Percentiles rank a stretch among this genome's conserved stretches.
phyloP scores from a whole-genome alignment of 1,284 basidiomycete species.

The Cutaneotrichosporon cutaneum region DNA sequence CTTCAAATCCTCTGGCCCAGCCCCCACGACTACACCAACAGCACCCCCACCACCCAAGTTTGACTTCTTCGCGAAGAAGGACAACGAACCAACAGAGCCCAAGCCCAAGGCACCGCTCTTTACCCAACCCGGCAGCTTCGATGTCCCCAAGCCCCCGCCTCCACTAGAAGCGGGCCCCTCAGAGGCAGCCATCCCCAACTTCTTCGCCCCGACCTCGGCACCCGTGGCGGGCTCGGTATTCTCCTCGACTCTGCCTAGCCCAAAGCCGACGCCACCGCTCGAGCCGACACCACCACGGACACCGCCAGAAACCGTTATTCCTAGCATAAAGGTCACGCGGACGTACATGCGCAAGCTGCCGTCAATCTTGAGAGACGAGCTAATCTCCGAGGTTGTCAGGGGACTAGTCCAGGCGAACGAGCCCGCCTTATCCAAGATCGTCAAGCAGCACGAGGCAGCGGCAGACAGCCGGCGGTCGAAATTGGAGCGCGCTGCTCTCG shows the following conservation, averaged over 20 bases:
- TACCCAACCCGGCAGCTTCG: conserved; percentile 2
- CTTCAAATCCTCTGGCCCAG: background rate
- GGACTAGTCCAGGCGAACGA: conserved; percentile 23
- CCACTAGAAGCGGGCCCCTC: background rate
- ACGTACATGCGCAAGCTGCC: conserved; percentile 14
- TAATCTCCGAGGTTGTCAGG: conserved; percentile 33
- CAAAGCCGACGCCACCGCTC: conserved; percentile 9
- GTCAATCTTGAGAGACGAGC: conserved; percentile 23
- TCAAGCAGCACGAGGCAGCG: conserved; percentile 32
- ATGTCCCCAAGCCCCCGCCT: background rate
- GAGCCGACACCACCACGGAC: conserved; percentile 9
- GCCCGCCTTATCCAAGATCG: conserved; percentile 20
- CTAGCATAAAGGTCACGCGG: conserved; percentile 17
- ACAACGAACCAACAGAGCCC: background rate
- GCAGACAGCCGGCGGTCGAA: conserved; percentile 22
- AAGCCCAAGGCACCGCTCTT: conserved; percentile 6
- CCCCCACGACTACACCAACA: conserved; percentile 3
- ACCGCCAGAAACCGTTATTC: conserved; percentile 10
- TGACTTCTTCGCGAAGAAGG: conserved; percentile 13
- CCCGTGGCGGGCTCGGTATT: conserved; percentile 2
- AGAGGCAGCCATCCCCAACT: conserved; percentile 13
- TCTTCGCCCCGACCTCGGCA: conserved; percentile 24
- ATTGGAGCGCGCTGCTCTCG: conserved; percentile 17
- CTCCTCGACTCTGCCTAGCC: background rate
- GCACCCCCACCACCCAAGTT: conserved; percentile 8